Conservation (phyloP, 306 rosid genomes). For the Gastrolobium bilobum region DNA sequence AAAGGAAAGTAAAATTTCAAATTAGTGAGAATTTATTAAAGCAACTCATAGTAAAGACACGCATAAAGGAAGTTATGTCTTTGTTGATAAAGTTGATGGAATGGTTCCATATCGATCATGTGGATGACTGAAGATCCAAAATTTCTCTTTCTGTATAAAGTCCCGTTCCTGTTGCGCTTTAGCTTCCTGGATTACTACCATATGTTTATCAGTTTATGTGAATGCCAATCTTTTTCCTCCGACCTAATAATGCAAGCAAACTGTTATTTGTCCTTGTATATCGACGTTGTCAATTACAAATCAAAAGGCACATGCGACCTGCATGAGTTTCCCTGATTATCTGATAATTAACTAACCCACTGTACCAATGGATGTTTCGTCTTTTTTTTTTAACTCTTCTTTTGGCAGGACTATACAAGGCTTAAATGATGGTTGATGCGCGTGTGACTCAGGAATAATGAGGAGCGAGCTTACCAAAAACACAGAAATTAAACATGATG, state of each 20-base stretch:
- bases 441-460: neutral
- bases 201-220: neutral
- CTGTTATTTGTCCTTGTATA: slow-evolving; percentile 1
- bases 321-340: slow-evolving; percentile 38
- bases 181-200: neutral
- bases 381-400: neutral
- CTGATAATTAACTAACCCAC: slow-evolving; percentile 37
- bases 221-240: neutral
- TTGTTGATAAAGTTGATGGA: slow-evolving; percentile 53
- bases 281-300: slow-evolving; percentile 26
- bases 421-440: slow-evolving; percentile 15
- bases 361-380: neutral
- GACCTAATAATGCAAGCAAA: slow-evolving; percentile 45
- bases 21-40: slow-evolving; percentile 21
- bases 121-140: slow-evolving; percentile 52
- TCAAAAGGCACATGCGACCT: slow-evolving; percentile 40
- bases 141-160: slow-evolving; percentile 34
- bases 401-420: slow-evolving; percentile 5
- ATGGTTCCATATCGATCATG: slow-evolving; percentile 51
- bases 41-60: slow-evolving; percentile 27
- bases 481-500: neutral
- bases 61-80: slow-evolving; percentile 41
- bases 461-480: neutral
- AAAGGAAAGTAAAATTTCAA: neutral
- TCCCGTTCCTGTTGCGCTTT: slow-evolving; percentile 14